Percentiles rank a stretch among this genome's conserved stretches.
Conservation (phyloP, 805 yeast genomes). For the Suhomyces tanzawaensis region DNA sequence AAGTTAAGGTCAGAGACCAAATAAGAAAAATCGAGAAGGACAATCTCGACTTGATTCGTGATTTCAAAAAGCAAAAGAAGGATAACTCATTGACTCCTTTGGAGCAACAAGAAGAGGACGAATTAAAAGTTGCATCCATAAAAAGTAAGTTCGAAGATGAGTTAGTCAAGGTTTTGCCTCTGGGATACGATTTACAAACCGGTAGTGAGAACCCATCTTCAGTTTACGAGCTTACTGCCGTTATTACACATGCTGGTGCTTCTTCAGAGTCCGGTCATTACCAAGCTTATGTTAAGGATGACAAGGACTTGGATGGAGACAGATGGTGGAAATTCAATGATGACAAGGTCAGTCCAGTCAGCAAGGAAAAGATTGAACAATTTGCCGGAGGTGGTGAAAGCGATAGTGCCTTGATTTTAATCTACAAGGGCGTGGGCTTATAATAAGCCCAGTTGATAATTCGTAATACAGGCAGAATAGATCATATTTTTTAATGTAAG, state of each 20-base stretch:
- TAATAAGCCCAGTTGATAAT: conserved; percentile 5
- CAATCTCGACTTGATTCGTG: conserved; percentile 67
- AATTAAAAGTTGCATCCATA: conserved; percentile 46
- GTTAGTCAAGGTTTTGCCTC: conserved; percentile 43
- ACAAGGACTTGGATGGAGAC: conserved; percentile 58
- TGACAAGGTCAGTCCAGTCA: conserved; percentile 78
- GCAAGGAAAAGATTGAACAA: conserved; percentile 74
- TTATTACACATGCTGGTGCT: conserved; percentile 92
- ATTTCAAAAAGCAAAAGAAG: conserved; percentile 62
- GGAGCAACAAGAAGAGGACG: conserved; percentile 56
- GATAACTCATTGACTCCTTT: conserved; percentile 40
- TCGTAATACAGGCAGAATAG: not conserved
- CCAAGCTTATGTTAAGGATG: conserved; percentile 82
- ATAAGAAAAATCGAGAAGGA: conserved; percentile 74
- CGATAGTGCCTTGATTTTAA: conserved; percentile 86
- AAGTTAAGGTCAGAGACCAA: conserved; percentile 72
- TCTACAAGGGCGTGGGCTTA: conserved; percentile 81
- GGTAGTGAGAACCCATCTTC: conserved; percentile 83
- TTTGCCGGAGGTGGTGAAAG: conserved; percentile 98
- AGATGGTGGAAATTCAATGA: conserved; percentile 96
- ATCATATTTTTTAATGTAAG: not conserved
- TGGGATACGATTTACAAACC: conserved; percentile 20
- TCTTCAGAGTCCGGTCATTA: conserved; percentile 98
- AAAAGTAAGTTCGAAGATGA: conserved; percentile 51
- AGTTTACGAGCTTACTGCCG: conserved; percentile 76